phyloP scores from a whole-genome alignment of 2,329 filamentous ascomycete genomes.

The Diaporthe longicolla region DNA sequence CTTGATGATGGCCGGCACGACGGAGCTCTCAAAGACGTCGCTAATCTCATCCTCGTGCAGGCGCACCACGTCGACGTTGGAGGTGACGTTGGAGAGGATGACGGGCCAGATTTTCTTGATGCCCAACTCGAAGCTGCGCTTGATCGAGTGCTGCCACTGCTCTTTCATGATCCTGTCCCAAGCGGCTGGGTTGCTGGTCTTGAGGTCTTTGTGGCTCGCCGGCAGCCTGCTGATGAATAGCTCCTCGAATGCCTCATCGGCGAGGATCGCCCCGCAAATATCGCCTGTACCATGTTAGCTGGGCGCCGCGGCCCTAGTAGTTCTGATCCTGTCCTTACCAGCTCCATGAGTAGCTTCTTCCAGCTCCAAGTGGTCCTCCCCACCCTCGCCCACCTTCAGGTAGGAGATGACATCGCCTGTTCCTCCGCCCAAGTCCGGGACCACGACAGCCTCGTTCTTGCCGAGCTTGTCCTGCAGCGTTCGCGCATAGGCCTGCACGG shows the following conservation, averaged over 20 bases:
- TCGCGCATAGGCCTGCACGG: background rate
- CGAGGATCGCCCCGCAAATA: background rate
- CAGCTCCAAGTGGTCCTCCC: background rate
- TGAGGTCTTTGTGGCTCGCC: background rate
- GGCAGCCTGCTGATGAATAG: background rate
- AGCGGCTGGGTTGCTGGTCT: fast-evolving
- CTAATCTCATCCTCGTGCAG: background rate
- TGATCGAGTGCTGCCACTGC: constrained; percentile 5
- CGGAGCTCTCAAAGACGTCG: background rate
- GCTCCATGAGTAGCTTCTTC: background rate
- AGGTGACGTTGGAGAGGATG: background rate
- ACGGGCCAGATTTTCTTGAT: background rate
- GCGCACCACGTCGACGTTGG: background rate
- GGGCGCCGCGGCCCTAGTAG: fast-evolving
- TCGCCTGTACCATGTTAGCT: background rate
- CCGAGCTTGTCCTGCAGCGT: background rate
- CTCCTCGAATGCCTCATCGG: constrained; percentile 10
- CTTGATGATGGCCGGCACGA: background rate
- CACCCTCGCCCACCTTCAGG: background rate
- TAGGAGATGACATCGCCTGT: background rate
- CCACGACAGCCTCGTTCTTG: background rate
- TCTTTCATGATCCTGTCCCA: background rate
- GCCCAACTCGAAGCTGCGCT: background rate
- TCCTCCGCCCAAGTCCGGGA: background rate
- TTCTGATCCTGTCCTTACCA: background rate